A percentile compares a stretch with the other conserved stretches of the same genome.
Conservation (phyloP, 2,329 filamentous ascomycete genomes). For the Trichoderma oligosporum region DNA sequence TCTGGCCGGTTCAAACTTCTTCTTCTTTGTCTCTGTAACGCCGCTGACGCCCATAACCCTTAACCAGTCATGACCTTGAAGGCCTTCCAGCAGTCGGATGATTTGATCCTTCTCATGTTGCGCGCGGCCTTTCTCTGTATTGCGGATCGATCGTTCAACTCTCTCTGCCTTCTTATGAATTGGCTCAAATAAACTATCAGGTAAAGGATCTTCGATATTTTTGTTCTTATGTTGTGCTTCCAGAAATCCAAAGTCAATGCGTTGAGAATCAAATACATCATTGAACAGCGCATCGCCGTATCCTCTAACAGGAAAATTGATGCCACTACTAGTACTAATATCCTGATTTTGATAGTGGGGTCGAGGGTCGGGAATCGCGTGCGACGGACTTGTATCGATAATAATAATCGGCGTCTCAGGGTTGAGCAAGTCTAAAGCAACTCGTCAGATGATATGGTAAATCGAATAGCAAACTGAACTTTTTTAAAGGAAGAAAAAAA, state of each 20-base stretch:
- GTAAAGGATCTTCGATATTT: slow-evolving; percentile 50
- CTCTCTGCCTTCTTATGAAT: slow-evolving; percentile 58
- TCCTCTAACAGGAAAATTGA: slow-evolving; percentile 43
- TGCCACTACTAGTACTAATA: not conserved
- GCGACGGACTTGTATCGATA: slow-evolving; percentile 49
- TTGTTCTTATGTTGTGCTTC: slow-evolving; percentile 45
- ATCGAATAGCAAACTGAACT: not conserved
- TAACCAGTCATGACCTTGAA: slow-evolving; percentile 90
- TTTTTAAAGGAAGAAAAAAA: too few species aligned
- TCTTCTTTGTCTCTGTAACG: slow-evolving; percentile 80
- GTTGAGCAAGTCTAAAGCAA: slow-evolving; percentile 63
- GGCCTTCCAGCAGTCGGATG: slow-evolving; percentile 67
- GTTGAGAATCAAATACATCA: slow-evolving; percentile 54
- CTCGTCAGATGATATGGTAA: slow-evolving; percentile 3
- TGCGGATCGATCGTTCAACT: slow-evolving; percentile 59
- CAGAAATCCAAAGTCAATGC: slow-evolving; percentile 54
- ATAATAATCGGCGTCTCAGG: slow-evolving; percentile 70
- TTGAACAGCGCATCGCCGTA: slow-evolving; percentile 56
- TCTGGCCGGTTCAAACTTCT: slow-evolving; percentile 79
- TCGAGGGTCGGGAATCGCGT: slow-evolving; percentile 26
- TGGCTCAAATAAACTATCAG: slow-evolving; percentile 51
- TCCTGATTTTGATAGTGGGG: slow-evolving; percentile 23
- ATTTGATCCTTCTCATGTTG: slow-evolving; percentile 66
- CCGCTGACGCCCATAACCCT: slow-evolving; percentile 85
- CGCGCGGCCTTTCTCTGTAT: slow-evolving; percentile 60